Evolutionary conservation across 805 yeast species (phyloP).

Genomic region (Saccharomycopsis javanensis): DNA sequence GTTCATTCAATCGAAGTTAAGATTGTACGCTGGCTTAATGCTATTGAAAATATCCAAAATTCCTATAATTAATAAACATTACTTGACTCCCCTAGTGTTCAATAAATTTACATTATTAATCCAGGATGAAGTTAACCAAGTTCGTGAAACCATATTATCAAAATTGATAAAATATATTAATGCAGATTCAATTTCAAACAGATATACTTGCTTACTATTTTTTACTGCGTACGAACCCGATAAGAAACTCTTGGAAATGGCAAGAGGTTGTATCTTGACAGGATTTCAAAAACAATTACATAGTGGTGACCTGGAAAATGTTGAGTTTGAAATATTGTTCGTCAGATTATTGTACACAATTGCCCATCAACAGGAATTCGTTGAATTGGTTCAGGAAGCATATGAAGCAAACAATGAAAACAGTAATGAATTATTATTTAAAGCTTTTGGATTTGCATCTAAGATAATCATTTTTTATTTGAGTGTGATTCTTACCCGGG

Average conservation of each 20-base stretch:
- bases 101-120: constrained; percentile 46
- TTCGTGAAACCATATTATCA: constrained; percentile 43
- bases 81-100: constrained; percentile 44
- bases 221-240: constrained; percentile 74
- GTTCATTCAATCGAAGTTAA: constrained; percentile 46
- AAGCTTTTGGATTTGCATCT: constrained; percentile 44
- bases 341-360: constrained; percentile 59
- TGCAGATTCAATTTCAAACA: constrained; percentile 45
- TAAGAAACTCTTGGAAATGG: constrained; percentile 35
- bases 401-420: constrained; percentile 16
- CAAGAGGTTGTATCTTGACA: constrained; percentile 64
- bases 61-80: constrained; percentile 36
- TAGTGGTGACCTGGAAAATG: constrained; percentile 27
- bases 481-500: constrained; percentile 48
- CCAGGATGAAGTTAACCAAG: constrained; percentile 55
- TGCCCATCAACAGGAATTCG: constrained; percentile 65
- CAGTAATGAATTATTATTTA: constrained; percentile 24
- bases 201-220: constrained; percentile 57
- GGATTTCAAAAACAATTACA: constrained; percentile 31
- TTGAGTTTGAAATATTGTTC: constrained; percentile 55
- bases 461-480: constrained; percentile 54
- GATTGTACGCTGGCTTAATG: constrained; percentile 59
- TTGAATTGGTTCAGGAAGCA: constrained; percentile 30
- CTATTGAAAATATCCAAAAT: constrained; percentile 54
- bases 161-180: constrained; percentile 44